Evolutionary conservation across 495 filamentous ascomycete genomes (phyloP), one percentile per base, ranked within the genome.

Genomic region (Neurospora africana): DNA sequence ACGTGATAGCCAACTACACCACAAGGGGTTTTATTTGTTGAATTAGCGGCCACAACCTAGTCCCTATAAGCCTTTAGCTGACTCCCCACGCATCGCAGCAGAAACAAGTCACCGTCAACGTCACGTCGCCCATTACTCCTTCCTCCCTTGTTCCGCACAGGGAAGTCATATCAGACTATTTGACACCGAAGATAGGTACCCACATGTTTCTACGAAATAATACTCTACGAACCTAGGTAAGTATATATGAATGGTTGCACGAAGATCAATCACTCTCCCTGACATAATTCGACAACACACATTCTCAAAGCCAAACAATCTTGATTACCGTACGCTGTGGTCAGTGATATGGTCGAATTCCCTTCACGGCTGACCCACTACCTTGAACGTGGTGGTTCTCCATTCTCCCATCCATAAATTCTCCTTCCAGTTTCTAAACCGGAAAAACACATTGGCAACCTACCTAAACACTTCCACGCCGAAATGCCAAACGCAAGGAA

Each of bases 1-100:
- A 61, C 53, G 53, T 65, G 53, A 65, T 65, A 65, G 6, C 53
- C 53, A 65, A 65, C 53, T 65, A 65, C 53, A 65, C 53, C 53
- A 65, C 53, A 65, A 65, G 53, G 53, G 53, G 53, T 65, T 65
- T 65, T 65, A 33, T 65, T 33, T 65, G 53, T 33, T 65, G 6
- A 27, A 58, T 15, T 7, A 27, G 2, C 11, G 5, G 10, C 13
- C 2, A 0, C 1, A 23, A 2, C 0, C 5, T 0, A 5, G 10
- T 0, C 2, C n/a, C 4, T 13, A 53, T 53, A 53, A 23, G 0
- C 19, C 15, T 5, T 17, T 4, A 2, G 17, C 5, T 2, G 17
- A 6, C 5, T 1, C 4, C 0, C 39, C 39, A n/a, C 39, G 15
- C 5, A 40, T 40, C 1, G 39, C 5, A 40, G 39, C 39, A 40